These are phyloP conservation scores for Annulohypoxylon truncatum DNA, from an alignment of 2,329 filamentous ascomycete genomes.

Conservation along the genomic window DNA sequence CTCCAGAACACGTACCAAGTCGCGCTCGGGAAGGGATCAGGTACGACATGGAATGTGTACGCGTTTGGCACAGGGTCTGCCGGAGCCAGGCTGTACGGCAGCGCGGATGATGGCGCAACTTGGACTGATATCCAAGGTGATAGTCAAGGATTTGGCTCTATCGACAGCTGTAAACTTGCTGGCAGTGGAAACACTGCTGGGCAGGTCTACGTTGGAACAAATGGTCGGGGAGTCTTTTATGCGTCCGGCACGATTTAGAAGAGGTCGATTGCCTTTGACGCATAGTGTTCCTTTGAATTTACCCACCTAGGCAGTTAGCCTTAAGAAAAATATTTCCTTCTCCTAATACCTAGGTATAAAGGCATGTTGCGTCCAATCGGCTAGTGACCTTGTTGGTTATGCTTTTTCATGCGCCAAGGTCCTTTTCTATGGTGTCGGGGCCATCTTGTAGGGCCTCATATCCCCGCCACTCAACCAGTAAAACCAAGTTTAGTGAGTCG, in stretches of 20 bases:
- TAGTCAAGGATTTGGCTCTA: slow-evolving; percentile 58
- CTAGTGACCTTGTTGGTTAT: neutral
- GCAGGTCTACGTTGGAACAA: slow-evolving; percentile 63
- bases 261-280: slow-evolving; percentile 6
- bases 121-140: slow-evolving; percentile 64
- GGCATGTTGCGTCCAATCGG: neutral
- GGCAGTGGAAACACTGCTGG: slow-evolving; percentile 60
- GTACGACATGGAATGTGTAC: slow-evolving; percentile 59
- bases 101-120: slow-evolving; percentile 55
- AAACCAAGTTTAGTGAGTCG: neutral
- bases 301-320: neutral
- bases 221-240: slow-evolving; percentile 60
- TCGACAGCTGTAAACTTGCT: slow-evolving; percentile 54
- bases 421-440: neutral
- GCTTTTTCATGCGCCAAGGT: neutral
- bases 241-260: slow-evolving; percentile 43
- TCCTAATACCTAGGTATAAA: neutral
- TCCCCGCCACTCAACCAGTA: neutral
- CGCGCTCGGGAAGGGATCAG: slow-evolving; percentile 57
- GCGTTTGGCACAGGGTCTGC: slow-evolving; percentile 58
- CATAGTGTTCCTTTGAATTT: slow-evolving; percentile 2
- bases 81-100: slow-evolving; percentile 60
- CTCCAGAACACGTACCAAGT: slow-evolving; percentile 57
- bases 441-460: neutral
- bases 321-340: neutral